phyloP scores from a whole-genome alignment of 441 rosid genomes.

The Jatropha multifida region DNA sequence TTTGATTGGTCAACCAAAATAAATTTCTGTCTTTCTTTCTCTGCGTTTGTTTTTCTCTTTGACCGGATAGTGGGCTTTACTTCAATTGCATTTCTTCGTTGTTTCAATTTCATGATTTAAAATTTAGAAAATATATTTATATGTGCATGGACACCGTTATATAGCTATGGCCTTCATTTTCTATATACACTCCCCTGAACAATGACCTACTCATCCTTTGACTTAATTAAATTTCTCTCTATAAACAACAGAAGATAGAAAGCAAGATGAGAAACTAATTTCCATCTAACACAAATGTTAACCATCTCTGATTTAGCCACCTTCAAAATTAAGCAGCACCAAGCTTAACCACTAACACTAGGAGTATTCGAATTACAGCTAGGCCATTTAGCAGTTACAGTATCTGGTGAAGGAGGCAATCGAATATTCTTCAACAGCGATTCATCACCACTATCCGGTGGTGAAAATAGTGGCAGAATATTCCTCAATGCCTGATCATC shows the following conservation, averaged over 20 bases:
- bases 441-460: slow-evolving; percentile 38
- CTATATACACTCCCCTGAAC: slow-evolving; percentile 11
- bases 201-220: neutral
- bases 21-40: too few species aligned
- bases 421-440: slow-evolving; percentile 33
- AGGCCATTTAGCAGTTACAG: slow-evolving; percentile 61
- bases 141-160: neutral
- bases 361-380: slow-evolving; percentile 45
- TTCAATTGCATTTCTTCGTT: neutral
- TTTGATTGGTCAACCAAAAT: neutral
- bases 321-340: slow-evolving; percentile 1
- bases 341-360: slow-evolving; percentile 32
- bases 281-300: neutral
- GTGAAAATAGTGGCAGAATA: slow-evolving; percentile 35
- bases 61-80: neutral
- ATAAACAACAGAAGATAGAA: neutral
- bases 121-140: neutral
- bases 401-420: slow-evolving; percentile 50
- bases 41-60: too few species aligned
- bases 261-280: neutral
- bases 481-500: slow-evolving; percentile 15
- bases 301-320: neutral
- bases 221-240: neutral
- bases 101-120: neutral
- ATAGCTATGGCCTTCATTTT: neutral